phyloP scores from a whole-genome alignment of 2,329 filamentous ascomycete genomes.

The Stemphylium vesicarium region DNA sequence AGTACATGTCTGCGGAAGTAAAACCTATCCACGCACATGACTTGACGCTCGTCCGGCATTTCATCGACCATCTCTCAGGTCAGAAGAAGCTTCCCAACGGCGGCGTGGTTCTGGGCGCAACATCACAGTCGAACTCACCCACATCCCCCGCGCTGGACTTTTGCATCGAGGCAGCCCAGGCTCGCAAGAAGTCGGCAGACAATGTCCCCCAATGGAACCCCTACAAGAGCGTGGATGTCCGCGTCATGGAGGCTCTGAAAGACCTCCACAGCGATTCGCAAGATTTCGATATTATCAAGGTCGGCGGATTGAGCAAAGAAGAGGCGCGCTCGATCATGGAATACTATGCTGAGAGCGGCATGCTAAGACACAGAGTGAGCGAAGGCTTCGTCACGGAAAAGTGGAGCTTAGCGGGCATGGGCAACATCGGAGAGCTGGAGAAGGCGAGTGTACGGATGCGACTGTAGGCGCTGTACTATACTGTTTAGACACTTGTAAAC shows the following conservation, averaged over 20 bases:
- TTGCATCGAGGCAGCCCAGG: slow-evolving; percentile 61
- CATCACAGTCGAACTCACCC: slow-evolving; percentile 73
- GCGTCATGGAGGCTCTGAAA: slow-evolving; percentile 57
- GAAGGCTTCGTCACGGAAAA: slow-evolving; percentile 77
- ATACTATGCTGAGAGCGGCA: slow-evolving; percentile 88
- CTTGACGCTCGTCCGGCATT: slow-evolving; percentile 75
- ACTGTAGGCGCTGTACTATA: slow-evolving; percentile 34
- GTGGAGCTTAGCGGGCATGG: slow-evolving; percentile 82
- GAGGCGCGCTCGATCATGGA: slow-evolving; percentile 85
- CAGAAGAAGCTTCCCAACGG: slow-evolving; percentile 68
- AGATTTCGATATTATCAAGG: slow-evolving; percentile 55
- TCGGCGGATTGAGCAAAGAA: slow-evolving; percentile 72
- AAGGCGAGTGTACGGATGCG: slow-evolving; percentile 60
- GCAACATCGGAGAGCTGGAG: slow-evolving; percentile 86
- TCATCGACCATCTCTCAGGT: slow-evolving; percentile 70
- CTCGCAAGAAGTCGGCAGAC: slow-evolving; percentile 47
- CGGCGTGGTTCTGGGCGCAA: slow-evolving; percentile 77
- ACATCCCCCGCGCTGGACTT: slow-evolving; percentile 71
- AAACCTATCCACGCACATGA: slow-evolving; percentile 86
- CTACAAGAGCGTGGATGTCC: slow-evolving; percentile 59
- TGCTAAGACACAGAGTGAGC: slow-evolving; percentile 73
- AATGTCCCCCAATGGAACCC: slow-evolving; percentile 55
- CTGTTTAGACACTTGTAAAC: slow-evolving; percentile 25
- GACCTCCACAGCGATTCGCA: slow-evolving; percentile 45
- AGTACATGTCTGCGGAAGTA: slow-evolving; percentile 74